Percentiles rank a stretch among this genome's conserved stretches.
Conservation (phyloP, 2,329 filamentous ascomycete species). For the Monilinia fructicola region DNA sequence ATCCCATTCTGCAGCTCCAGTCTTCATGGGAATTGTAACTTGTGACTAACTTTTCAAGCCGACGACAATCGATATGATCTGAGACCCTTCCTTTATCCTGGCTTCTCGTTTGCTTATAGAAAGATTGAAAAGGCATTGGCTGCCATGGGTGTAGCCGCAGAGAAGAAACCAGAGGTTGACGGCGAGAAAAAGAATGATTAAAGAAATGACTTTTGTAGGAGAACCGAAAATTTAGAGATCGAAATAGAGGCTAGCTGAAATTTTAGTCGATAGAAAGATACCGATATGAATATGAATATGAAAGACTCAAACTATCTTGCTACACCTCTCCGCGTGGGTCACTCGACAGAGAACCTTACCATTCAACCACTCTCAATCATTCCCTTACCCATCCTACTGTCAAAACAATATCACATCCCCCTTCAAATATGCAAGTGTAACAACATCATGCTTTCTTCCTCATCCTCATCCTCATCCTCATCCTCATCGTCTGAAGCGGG, state of each 20-base stretch:
- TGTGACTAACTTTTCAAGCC: slow-evolving; percentile 46
- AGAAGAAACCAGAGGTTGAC: slow-evolving; percentile 10
- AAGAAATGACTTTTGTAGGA: background rate
- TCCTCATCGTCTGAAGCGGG: too few relatives aligned
- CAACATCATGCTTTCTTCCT: too few relatives aligned
- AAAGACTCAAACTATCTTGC: background rate
- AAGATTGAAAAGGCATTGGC: slow-evolving; percentile 20
- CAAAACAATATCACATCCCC: too few relatives aligned
- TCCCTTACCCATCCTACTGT: too few relatives aligned
- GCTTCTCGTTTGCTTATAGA: slow-evolving; percentile 17
- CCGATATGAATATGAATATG: background rate
- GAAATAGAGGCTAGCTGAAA: background rate
- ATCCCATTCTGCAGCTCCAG: background rate
- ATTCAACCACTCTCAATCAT: background rate
- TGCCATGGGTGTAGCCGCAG: slow-evolving; percentile 15
- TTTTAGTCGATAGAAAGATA: background rate
- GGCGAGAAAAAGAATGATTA: slow-evolving; percentile 4
- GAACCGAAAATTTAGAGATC: background rate
- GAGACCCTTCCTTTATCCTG: slow-evolving; percentile 54
- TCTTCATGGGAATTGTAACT: background rate
- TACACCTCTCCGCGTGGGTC: background rate
- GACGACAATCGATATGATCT: slow-evolving; percentile 60
- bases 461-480: too few relatives aligned
- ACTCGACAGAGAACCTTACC: background rate
- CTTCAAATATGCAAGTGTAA: too few relatives aligned